A percentile compares a stretch with the other conserved stretches of the same genome.
These are phyloP conservation scores for Ophiosphaerella korrae DNA, from an alignment of 2,329 filamentous ascomycete genomes.

Conservation along the genomic window DNA sequence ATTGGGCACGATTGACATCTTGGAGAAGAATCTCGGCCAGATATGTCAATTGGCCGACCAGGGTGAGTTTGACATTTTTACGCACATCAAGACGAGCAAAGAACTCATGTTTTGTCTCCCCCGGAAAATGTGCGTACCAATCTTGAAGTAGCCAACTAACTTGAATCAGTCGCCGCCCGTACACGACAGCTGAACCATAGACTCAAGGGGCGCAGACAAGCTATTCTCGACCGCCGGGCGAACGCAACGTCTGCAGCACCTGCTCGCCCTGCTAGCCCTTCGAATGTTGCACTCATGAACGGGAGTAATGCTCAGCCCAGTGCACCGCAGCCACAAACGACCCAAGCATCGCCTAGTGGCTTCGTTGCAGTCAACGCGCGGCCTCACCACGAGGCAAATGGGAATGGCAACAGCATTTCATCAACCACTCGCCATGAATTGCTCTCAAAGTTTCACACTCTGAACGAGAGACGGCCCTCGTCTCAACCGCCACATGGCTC, in stretches of 20 bases:
- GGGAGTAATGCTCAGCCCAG: constrained; percentile 34
- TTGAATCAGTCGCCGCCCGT: constrained; percentile 63
- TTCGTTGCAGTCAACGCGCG: constrained; percentile 65
- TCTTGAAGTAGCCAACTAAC: constrained; percentile 4
- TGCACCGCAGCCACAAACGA: constrained; percentile 15
- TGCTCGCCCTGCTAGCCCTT: constrained; percentile 46
- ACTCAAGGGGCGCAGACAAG: constrained; percentile 73
- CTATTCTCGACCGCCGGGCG: constrained; percentile 69
- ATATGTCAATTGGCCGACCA: constrained; percentile 83
- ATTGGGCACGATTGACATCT: constrained; percentile 79
- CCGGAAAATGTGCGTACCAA: no score
- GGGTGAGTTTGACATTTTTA: constrained; percentile 50
- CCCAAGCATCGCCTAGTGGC: constrained; percentile 53
- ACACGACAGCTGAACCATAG: constrained; percentile 82
- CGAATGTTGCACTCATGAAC: constrained; percentile 51
- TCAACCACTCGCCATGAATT: constrained; percentile 63
- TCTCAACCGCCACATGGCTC: constrained; percentile 32
- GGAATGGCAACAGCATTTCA: constrained; percentile 50
- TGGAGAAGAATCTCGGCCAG: constrained; percentile 77
- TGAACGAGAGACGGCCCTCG: constrained; percentile 56
- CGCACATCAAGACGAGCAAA: neutral
- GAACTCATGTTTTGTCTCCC: no score
- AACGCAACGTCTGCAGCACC: constrained; percentile 50
- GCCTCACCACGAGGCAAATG: constrained; percentile 46
- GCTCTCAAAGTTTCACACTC: constrained; percentile 66